Evolutionary conservation across 768 basidiomycete species (phyloP).

Genomic region (Amanita pseudoporphyria): DNA sequence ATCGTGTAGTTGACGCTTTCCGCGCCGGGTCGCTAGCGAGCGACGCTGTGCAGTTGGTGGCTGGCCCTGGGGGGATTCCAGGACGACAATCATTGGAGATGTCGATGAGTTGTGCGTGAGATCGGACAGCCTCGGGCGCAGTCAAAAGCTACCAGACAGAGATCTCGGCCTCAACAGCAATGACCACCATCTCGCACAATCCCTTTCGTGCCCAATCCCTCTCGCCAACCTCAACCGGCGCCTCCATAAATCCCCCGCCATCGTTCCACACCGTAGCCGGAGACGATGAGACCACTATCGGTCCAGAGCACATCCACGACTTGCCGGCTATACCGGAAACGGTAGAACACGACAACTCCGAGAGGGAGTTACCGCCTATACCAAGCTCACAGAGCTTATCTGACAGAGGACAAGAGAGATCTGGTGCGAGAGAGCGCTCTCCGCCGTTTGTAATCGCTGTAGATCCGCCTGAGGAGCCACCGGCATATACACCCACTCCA

Average conservation of each 20-base stretch:
- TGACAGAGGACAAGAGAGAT: background rate
- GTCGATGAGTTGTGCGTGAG: no score
- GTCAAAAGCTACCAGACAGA: background rate
- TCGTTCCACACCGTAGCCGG: constrained; percentile 1
- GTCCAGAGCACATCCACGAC: background rate
- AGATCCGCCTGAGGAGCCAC: constrained; percentile 42
- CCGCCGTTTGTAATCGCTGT: constrained; percentile 6
- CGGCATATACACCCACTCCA: constrained; percentile 57
- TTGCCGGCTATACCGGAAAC: background rate
- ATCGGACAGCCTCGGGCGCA: background rate
- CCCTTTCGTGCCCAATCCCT: constrained; percentile 23
- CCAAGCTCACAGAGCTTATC: background rate
- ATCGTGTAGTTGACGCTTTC: no score
- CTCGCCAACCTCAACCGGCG: constrained; percentile 21
- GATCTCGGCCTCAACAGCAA: background rate
- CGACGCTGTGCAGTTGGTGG: no score
- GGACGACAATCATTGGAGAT: no score
- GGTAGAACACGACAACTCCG: background rate
- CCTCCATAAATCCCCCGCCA: background rate
- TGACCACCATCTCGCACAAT: constrained; percentile 12
- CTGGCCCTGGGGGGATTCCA: no score
- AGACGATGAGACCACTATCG: background rate
- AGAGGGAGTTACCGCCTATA: constrained; percentile 7
- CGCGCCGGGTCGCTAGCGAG: no score
- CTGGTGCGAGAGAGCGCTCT: background rate